Evolutionary conservation across 139 green algal genomes (phyloP).

Genomic region (Chlorella sp.): DNA sequence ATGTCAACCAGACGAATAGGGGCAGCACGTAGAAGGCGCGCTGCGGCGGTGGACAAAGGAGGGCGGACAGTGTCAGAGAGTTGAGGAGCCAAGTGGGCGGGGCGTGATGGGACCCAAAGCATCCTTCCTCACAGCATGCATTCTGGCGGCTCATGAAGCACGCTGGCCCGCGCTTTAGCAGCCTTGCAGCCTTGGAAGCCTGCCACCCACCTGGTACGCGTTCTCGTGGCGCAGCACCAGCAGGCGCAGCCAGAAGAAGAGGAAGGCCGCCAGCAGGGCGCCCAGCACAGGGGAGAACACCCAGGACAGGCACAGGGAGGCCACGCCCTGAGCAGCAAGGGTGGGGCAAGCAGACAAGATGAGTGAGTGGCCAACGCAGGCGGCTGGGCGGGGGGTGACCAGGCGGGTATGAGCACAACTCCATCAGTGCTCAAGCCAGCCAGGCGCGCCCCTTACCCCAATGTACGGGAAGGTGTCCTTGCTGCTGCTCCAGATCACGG

Average conservation of each 20-base stretch:
- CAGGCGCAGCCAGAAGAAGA: conserved; percentile 3
- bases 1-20: neutral
- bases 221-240: neutral
- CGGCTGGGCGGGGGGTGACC: no score
- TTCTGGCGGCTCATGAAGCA: no score
- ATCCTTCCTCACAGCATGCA: no score
- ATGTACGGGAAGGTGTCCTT: conserved; percentile 51
- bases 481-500: conserved; percentile 27
- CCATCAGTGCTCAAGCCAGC: no score
- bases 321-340: neutral
- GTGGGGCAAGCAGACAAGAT: neutral
- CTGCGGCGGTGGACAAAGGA: neutral
- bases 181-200: no score
- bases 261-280: neutral
- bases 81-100: no score
- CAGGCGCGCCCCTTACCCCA: no score
- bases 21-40: conserved; percentile 12
- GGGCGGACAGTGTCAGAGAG: no score
- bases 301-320: conserved; percentile 12
- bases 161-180: no score
- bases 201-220: neutral
- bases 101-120: no score
- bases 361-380: no score
- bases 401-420: no score
- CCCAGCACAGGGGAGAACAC: conserved; percentile 8